phyloP scores from a whole-genome alignment of 2,329 filamentous ascomycete genomes.

The Xylariaceae sp. region DNA sequence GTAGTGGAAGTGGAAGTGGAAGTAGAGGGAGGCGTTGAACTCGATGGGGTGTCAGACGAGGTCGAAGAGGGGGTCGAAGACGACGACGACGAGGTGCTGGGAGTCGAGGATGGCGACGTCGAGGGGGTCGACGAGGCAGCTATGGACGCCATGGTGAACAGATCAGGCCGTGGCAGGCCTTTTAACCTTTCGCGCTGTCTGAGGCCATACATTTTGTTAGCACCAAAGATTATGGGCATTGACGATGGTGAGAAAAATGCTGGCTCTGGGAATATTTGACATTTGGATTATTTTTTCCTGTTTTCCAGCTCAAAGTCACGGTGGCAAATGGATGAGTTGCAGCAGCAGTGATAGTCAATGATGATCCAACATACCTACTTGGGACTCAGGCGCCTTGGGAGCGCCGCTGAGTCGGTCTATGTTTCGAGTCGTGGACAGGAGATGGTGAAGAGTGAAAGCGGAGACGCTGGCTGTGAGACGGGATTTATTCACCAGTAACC shows the following conservation, averaged over 20 bases:
- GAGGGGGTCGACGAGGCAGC: conserved; percentile 10
- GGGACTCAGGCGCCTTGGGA: conserved; percentile 5
- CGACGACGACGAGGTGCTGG: conserved; percentile 13
- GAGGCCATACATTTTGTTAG: conserved; percentile 34
- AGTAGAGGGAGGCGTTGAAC: conserved; percentile 4
- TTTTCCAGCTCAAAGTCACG: too few species aligned
- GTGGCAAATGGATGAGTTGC: too few species aligned
- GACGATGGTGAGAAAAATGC: neutral
- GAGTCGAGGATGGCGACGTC: conserved; percentile 9
- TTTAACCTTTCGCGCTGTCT: conserved; percentile 27
- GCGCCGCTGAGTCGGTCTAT: conserved; percentile 1
- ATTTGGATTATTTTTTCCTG: conserved; percentile 6
- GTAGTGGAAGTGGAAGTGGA: conserved; percentile 10
- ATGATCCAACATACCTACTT: neutral
- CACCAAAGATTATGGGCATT: conserved; percentile 10
- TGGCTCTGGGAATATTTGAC: conserved; percentile 1
- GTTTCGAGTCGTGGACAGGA: conserved; percentile 19
- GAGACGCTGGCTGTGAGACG: neutral
- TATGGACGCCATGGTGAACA: conserved; percentile 32
- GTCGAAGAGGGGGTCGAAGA: conserved; percentile 15
- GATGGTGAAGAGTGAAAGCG: conserved; percentile 13
- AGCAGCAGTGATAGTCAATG: conserved; percentile 25
- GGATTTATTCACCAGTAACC: too few species aligned
- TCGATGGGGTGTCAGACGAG: conserved; percentile 7
- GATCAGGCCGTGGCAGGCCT: conserved; percentile 16